Base-by-base conservation (phyloP, 83 land plant species). In the Larix sibirica region DNA sequence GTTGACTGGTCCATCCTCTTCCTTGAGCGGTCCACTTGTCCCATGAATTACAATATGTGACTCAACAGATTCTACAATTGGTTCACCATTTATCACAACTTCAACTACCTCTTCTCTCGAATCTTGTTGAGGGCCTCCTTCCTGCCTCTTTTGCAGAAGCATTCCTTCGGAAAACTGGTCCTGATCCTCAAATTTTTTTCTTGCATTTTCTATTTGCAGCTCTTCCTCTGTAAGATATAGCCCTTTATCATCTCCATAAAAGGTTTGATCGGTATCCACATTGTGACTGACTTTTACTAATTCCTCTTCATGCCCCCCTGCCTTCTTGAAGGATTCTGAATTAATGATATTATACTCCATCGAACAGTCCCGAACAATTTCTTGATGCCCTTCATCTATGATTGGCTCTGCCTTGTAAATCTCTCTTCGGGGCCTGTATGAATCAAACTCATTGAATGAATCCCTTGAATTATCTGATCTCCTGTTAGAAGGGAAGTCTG, bases 301-400 rank as follows among this genome's bases (percentile, higher is more conserved):
- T 7, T 21, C 54, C n/a, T 75, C 78, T 36, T 71, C 76, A 42
- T 71, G 40, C n/a, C 56, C 24, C 24, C 26, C 76, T 38, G 12
- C 50, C 76, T 71, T 71, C 23, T 38, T 47, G 4, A 36, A 21
- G 78, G 78, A 75, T 17, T 75, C 78, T 58, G 54, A 75, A 75
- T 75, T 75, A 75, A 75, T 59, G 31, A 75, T 21, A 75, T 75
- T 75, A 28, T 75, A 75, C 12, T 75, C 78, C 59, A 23, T 23
- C 7, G 78, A 75, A 21, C 5, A 21, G 12, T 50, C 60, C 18
- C 78, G 14, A 21, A 1, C 78, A 56, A 75, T 21, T 23, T 75
- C 54, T 75, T 75, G 58, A 75, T 50, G 78, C 4, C 50, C 60
- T 75, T 50, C 60, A 44, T 44, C 33, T 4, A 75, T 6, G 14